phyloP scores from a whole-genome alignment of 805 yeast species.

The Candida quercuum region DNA sequence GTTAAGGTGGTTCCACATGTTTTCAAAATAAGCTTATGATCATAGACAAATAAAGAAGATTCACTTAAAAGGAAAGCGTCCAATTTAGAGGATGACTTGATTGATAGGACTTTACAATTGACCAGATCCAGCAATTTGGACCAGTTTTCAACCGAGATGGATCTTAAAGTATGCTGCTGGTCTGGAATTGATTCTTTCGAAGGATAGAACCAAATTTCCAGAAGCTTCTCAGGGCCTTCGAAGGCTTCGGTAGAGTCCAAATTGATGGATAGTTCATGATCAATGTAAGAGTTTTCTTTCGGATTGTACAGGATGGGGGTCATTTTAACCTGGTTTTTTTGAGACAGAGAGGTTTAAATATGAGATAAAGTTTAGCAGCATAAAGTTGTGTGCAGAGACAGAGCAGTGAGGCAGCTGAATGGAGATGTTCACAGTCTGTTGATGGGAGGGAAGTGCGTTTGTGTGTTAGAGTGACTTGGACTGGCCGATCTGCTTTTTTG shows the following conservation, averaged over 20 bases:
- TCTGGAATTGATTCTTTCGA: slow-evolving; percentile 30
- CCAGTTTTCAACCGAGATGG: slow-evolving; percentile 65
- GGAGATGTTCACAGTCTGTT: not conserved
- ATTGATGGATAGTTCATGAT: slow-evolving; percentile 71
- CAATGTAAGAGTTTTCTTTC: slow-evolving; percentile 49
- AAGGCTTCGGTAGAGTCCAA: slow-evolving; percentile 89
- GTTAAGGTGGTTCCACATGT: slow-evolving; percentile 98
- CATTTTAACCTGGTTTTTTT: slow-evolving; percentile 22
- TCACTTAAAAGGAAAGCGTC: slow-evolving; percentile 88
- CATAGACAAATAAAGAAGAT: slow-evolving; percentile 83
- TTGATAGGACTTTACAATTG: slow-evolving; percentile 83
- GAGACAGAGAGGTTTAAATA: slow-evolving; percentile 13
- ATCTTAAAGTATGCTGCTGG: slow-evolving; percentile 47
- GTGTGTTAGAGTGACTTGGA: no score
- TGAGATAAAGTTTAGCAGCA: slow-evolving; percentile 14
- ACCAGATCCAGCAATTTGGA: slow-evolving; percentile 71
- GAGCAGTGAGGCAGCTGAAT: not conserved
- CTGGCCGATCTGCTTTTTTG: no score
- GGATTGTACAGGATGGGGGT: slow-evolving; percentile 31
- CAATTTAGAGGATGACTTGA: slow-evolving; percentile 55
- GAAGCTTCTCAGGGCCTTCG: slow-evolving; percentile 94
- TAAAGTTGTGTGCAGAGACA: slow-evolving; percentile 1
- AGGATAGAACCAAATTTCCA: slow-evolving; percentile 84
- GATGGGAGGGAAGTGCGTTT: no score
- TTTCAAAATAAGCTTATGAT: slow-evolving; percentile 79